Conservation (phyloP, 192 early-diverging fungal species). For the Obelidium mucronatum region DNA sequence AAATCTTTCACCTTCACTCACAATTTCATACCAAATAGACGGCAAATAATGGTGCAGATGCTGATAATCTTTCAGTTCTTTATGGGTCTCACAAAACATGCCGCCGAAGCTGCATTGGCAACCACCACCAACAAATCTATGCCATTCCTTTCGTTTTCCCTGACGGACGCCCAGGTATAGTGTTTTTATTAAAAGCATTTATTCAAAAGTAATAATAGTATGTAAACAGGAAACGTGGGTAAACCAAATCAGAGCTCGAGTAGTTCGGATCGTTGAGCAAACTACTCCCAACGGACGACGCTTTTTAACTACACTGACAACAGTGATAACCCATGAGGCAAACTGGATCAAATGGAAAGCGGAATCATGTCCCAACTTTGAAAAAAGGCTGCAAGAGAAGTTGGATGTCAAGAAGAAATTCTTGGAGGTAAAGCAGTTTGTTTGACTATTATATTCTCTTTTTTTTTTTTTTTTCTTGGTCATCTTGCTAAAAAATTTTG, state of each 20-base stretch:
- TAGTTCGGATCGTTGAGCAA: constrained; percentile 57
- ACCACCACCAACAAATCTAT: constrained; percentile 66
- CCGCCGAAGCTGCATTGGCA: constrained; percentile 15
- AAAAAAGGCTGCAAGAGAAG: constrained; percentile 52
- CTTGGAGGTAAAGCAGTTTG: constrained; percentile 41
- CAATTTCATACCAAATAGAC: constrained; percentile 19
- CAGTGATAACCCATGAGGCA: constrained; percentile 74
- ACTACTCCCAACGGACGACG: constrained; percentile 65
- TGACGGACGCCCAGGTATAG: constrained; percentile 40
- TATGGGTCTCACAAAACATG: constrained; percentile 48
- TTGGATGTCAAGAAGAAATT: constrained; percentile 46
- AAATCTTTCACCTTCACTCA: background rate
- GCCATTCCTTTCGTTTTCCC: constrained; percentile 39
- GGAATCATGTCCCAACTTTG: constrained; percentile 77
- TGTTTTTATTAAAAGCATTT: background rate
- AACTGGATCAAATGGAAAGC: constrained; percentile 88
- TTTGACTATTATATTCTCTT: too few species aligned
- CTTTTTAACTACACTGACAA: constrained; percentile 71
- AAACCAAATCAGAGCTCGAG: constrained; percentile 51
- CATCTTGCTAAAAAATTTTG: background rate
- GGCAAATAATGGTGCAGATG: constrained; percentile 85
- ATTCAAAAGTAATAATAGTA: constrained; percentile 36
- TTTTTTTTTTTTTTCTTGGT: constrained; percentile 4
- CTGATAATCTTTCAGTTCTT: constrained; percentile 87
- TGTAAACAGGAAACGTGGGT: constrained; percentile 57